Percentiles rank a stretch among this genome's conserved stretches.
phyloP scores from a whole-genome alignment of 2,329 filamentous ascomycete species.

The Pyrenophora tritici-repentis region DNA sequence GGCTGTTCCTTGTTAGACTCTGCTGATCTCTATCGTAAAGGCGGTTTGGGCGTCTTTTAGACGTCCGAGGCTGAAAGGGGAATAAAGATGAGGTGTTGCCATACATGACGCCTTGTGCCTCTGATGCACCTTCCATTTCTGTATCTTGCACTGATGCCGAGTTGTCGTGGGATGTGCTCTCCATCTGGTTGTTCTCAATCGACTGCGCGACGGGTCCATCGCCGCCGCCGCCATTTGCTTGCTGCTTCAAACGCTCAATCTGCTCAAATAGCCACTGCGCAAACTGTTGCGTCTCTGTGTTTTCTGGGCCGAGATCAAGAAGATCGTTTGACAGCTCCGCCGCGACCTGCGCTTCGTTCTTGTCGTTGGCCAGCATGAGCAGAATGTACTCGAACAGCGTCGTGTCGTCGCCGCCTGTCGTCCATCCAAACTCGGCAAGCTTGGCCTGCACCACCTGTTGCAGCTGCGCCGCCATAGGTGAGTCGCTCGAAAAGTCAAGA shows the following conservation, averaged over 20 bases:
- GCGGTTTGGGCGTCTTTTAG: no score
- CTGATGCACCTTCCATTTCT: conserved; percentile 69
- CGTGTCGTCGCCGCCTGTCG: conserved; percentile 75
- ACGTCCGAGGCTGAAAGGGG: neutral
- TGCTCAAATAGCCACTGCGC: conserved; percentile 93
- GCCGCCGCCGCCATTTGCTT: conserved; percentile 55
- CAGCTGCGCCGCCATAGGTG: conserved; percentile 83
- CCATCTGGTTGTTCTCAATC: conserved; percentile 30
- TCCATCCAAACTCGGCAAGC: conserved; percentile 92
- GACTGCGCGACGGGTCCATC: conserved; percentile 30
- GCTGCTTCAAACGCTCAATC: conserved; percentile 71
- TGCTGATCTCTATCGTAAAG: neutral
- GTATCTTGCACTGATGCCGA: conserved; percentile 59
- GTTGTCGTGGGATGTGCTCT: conserved; percentile 32
- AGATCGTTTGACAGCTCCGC: conserved; percentile 86
- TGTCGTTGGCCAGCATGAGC: conserved; percentile 94
- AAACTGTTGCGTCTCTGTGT: conserved; percentile 81
- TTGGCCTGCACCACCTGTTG: conserved; percentile 85
- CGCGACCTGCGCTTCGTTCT: conserved; percentile 87
- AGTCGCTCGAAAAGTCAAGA: conserved; percentile 74
- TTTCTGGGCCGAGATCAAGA: conserved; percentile 79
- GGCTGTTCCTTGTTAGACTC: conserved; percentile 61
- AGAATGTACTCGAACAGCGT: conserved; percentile 95
- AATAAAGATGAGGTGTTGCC: conserved; percentile 22
- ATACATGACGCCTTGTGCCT: conserved; percentile 52